phyloP scores from a whole-genome alignment of 2,329 filamentous ascomycete genomes.

The Arthroderma sp. region DNA sequence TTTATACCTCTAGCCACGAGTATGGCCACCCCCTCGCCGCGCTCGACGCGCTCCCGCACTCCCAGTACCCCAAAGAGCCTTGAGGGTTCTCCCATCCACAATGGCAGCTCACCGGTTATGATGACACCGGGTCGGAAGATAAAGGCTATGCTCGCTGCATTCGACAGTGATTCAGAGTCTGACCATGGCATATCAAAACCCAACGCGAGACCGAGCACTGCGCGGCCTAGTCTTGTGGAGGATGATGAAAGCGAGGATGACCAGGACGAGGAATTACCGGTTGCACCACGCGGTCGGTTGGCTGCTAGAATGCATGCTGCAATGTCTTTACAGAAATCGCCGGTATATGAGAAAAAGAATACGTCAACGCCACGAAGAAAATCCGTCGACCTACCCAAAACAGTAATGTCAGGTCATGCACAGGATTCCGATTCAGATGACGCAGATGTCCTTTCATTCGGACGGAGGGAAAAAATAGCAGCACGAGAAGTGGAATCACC shows the following conservation, averaged over 20 bases:
- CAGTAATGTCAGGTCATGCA: neutral
- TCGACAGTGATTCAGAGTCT: slow-evolving; percentile 36
- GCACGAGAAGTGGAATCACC: neutral
- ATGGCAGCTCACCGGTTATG: slow-evolving; percentile 22
- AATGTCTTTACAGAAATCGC: slow-evolving; percentile 22
- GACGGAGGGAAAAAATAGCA: slow-evolving; percentile 16
- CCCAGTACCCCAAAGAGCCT: neutral
- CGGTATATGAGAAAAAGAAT: slow-evolving; percentile 25
- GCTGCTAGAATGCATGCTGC: slow-evolving; percentile 51
- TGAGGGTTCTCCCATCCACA: neutral
- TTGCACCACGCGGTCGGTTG: slow-evolving; percentile 50
- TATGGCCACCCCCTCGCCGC: neutral
- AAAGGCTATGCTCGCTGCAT: slow-evolving; percentile 39
- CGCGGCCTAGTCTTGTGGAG: neutral
- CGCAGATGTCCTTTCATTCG: slow-evolving; percentile 23
- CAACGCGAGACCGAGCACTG: neutral
- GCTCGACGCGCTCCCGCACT: neutral
- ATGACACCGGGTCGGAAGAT: slow-evolving; percentile 38
- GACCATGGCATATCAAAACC: slow-evolving; percentile 22
- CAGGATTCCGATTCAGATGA: slow-evolving; percentile 8
- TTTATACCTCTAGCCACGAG: neutral
- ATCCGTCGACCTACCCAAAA: neutral
- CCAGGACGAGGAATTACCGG: slow-evolving; percentile 34
- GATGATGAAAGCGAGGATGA: slow-evolving; percentile 29
- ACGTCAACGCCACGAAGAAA: neutral